Base-by-base conservation (phyloP, 169 alveolate species). In the Theileria annulata region DNA sequence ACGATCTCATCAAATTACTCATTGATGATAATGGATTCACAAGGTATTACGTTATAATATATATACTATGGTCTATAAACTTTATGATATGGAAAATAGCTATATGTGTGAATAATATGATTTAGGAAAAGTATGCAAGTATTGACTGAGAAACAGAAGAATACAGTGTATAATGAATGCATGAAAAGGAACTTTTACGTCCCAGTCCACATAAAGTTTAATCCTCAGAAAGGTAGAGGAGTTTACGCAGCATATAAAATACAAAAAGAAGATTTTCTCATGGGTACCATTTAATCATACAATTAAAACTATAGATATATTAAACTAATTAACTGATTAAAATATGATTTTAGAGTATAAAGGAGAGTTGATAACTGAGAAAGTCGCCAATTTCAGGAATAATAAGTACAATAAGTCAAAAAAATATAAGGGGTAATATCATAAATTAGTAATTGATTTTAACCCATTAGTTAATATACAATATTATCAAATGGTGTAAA, bases 201-300 rank as follows among this genome's bases (percentile, higher is more conserved):
- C 28, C 90, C 90, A 3, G 77, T 83, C 3, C 75, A 76, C 15
- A 51, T 83, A 23, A 76, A 76, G 27, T 76, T 72, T 30, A 12
- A 56, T 17, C 72, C 80, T 2, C 64, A 21, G 19, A 94, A 94
- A 78, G 97, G 97, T 2, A 87, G 97, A 62, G 93, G 94, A 10
- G 95, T 94, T 5, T 87, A 87, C 47, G 96, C 97, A 5, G 97
- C 96, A 13, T 86, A 91, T 47, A 78, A 77, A 56, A 87, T 94
- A 30, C 56, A 82, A 42, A 94, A 94, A 77, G 95, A 89, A 25
- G 97, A 94, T 48, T 94, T 93, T 75, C 82, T 93, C 33, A 77
- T 92, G 47, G 88, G 88, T 81, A 42, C n/a, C 27, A 17, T 5
- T 6, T 28, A 30, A 33, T 19, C 48, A 37, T 33, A 42, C 19